These are phyloP conservation scores for Penicillium cinerascens DNA, from an alignment of 495 filamentous ascomycete species.

Conservation along the genomic window DNA sequence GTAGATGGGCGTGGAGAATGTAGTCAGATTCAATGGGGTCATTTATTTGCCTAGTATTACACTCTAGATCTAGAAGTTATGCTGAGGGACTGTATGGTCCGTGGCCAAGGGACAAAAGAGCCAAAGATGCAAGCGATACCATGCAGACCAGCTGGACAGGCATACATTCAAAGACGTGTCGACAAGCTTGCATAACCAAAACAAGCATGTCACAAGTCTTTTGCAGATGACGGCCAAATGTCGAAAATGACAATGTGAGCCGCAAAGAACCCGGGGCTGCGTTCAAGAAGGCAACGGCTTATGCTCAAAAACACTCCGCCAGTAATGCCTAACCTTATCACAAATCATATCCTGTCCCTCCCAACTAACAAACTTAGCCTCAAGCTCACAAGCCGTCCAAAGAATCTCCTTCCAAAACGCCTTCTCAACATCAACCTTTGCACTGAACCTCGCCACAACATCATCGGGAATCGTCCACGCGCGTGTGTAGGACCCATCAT, in stretches of 20 bases:
- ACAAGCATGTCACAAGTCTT: neutral
- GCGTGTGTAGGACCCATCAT: slow-evolving; percentile 37
- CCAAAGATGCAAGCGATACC: neutral
- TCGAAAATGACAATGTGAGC: neutral
- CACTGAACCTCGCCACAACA: slow-evolving; percentile 32
- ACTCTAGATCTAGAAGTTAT: neutral
- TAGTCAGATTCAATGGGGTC: neutral
- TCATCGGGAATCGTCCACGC: slow-evolving; percentile 44
- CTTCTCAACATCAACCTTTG: slow-evolving; percentile 44
- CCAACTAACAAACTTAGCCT: slow-evolving; percentile 39
- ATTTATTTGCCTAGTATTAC: neutral
- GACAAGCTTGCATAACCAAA: too few species aligned
- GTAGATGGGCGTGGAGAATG: neutral
- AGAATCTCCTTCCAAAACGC: slow-evolving; percentile 48
- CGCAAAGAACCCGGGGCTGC: neutral
- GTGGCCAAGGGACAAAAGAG: neutral
- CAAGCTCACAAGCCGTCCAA: slow-evolving; percentile 46
- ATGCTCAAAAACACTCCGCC: slow-evolving; percentile 18
- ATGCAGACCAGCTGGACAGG: neutral
- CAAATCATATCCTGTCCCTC: slow-evolving; percentile 29
- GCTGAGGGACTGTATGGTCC: neutral
- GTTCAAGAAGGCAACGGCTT: slow-evolving; percentile 3
- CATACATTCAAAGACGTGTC: neutral
- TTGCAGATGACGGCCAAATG: neutral
- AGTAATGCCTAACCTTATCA: slow-evolving; percentile 20